A percentile compares a stretch with the other conserved stretches of the same genome.
Conservation (phyloP, 345 rosid genomes). For the Euphorbia lathyris region DNA sequence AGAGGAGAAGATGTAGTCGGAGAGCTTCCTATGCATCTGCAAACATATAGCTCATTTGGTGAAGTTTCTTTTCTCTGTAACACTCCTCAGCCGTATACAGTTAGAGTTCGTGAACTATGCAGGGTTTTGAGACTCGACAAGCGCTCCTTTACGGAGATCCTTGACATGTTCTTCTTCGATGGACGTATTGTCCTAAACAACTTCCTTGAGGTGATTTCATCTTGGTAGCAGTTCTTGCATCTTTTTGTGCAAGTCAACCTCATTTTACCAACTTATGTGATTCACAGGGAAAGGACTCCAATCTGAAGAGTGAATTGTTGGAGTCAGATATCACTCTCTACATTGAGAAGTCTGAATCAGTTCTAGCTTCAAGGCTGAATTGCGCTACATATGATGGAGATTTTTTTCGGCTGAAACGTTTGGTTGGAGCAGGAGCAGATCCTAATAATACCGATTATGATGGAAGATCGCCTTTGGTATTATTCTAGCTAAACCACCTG, state of each 20-base stretch:
- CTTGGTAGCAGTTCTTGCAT: not conserved
- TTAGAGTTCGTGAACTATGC: conserved; percentile 58
- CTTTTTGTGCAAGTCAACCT: not conserved
- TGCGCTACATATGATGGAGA: conserved; percentile 69
- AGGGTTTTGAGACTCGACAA: conserved; percentile 65
- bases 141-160: conserved; percentile 59
- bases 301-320: conserved; percentile 43
- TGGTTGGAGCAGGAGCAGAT: conserved; percentile 67
- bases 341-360: conserved; percentile 69
- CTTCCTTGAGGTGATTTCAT: conserved; percentile 51
- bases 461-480: conserved; percentile 86
- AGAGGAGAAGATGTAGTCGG: conserved; percentile 36
- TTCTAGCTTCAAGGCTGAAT: conserved; percentile 61
- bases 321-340: conserved; percentile 63
- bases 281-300: conserved; percentile 60
- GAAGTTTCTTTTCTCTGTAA: conserved; percentile 73
- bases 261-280: conserved; percentile 4
- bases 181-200: conserved; percentile 69
- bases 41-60: conserved; percentile 51
- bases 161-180: conserved; percentile 66
- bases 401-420: conserved; percentile 50
- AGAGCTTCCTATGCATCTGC: conserved; percentile 23
- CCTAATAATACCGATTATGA: conserved; percentile 67
- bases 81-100: conserved; percentile 54
- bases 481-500: conserved; percentile 11